Conservation (phyloP, 2,329 filamentous ascomycete genomes). For the Thielaviopsis ethacetica region DNA sequence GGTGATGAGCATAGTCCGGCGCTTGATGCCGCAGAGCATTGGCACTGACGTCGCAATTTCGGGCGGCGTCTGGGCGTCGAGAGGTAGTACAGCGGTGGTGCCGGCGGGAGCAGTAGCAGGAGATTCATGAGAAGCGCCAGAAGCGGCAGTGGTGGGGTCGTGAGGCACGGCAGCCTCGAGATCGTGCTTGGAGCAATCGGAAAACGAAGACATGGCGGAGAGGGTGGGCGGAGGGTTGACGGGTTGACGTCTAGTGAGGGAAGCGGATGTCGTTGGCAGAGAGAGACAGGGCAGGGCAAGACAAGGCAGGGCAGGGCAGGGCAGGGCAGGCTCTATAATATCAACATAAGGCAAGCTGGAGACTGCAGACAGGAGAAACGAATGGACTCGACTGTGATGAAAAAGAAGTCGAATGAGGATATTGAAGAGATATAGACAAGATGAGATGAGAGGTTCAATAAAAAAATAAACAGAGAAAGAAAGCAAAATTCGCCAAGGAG, state of each 20-base stretch:
- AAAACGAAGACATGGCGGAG: constrained; percentile 4
- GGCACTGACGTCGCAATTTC: neutral
- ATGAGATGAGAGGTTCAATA: neutral
- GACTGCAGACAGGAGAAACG: neutral
- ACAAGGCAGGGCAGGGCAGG: neutral
- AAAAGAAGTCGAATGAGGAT: neutral
- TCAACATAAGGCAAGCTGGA: neutral
- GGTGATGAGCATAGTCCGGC: constrained; percentile 14
- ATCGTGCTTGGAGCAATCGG: constrained; percentile 5
- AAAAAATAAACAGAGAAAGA: neutral
- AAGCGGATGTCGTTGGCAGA: neutral
- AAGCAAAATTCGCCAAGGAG: neutral
- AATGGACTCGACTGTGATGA: neutral
- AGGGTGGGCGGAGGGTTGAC: neutral
- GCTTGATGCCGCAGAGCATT: constrained; percentile 15
- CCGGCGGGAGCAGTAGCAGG: neutral
- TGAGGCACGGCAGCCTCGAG: constrained; percentile 4
- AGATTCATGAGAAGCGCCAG: neutral
- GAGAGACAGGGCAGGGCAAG: neutral
- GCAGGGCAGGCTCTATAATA: neutral
- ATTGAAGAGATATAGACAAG: neutral
- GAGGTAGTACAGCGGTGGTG: neutral
- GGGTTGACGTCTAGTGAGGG: neutral
- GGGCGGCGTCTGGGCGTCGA: neutral
- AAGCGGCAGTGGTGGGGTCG: neutral